Conservation (phyloP, 176 grass and related monocot genomes). For the Alloteropsis semialata region DNA sequence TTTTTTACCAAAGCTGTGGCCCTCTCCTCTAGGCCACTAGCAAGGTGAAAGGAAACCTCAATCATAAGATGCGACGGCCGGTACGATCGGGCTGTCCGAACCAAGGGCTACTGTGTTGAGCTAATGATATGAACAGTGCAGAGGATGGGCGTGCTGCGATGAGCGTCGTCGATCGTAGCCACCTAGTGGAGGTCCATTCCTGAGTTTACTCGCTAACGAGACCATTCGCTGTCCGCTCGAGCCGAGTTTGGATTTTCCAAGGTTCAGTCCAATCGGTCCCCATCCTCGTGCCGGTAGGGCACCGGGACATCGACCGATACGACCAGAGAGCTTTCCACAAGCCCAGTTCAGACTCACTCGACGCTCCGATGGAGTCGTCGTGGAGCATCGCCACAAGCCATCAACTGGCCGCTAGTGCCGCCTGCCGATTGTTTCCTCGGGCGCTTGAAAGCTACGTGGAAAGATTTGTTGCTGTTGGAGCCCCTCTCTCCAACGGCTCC, state of each 20-base stretch:
- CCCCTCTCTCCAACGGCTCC: slow-evolving; percentile 19
- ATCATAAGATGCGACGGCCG: not conserved
- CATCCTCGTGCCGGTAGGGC: not conserved
- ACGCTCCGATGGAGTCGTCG: not conserved
- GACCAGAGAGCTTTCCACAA: not conserved
- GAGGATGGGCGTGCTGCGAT: not conserved
- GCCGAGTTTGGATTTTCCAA: slow-evolving; percentile 9
- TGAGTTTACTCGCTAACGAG: not conserved
- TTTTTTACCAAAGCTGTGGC: not conserved
- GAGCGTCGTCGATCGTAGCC: not conserved
- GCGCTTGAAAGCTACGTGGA: not conserved
- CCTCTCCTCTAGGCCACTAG: too few species aligned
- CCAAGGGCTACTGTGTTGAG: not conserved
- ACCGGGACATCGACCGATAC: not conserved
- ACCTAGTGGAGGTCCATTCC: not conserved
- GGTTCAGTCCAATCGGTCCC: not conserved
- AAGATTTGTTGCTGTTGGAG: not conserved
- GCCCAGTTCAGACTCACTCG: slow-evolving; percentile 16
- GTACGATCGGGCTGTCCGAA: not conserved
- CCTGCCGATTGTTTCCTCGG: not conserved
- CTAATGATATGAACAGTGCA: not conserved
- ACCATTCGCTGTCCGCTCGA: not conserved
- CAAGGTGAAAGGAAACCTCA: not conserved
- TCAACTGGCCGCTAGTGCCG: not conserved
- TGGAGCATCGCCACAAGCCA: not conserved